Base-by-base conservation (phyloP, 1,284 basidiomycete species). In the Omphalotus olearius region DNA sequence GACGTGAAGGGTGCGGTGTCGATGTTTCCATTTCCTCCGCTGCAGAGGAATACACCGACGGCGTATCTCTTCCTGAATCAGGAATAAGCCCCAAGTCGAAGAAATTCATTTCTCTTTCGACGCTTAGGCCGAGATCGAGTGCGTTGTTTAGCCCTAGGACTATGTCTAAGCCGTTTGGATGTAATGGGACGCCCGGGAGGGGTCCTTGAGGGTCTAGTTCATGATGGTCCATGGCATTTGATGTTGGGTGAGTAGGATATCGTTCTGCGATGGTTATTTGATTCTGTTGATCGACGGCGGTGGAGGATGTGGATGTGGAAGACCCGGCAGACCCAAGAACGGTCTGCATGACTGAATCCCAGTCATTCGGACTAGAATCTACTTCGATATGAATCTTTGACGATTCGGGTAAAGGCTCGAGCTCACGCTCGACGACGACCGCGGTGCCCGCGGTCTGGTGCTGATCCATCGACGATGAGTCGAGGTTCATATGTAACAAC, bases 261-360 rank as follows among this genome's bases (percentile, higher is more conserved):
- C 3, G 60, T 14, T 50, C 53, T n/a, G 54, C 16, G 17, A 18
- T 5, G 23, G 23, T 2, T 5, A 23, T 23, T 23, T 23, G 14
- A 9, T 2, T 14, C 18, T 23, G 17, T 23, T 4, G 30, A 11
- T 16, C 54, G n/a, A 57, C 49, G 7, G 53, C 37, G 14, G 51
- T 52, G 6, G 53, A 46, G 17, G 55, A 33, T 20, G 55, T 50
- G 20, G 52, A 39, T 17, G 50, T 53, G 13, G 52, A 46, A 14
- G 56, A 48, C 13, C 44, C 55, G 11, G 38, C 56, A 14, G 69
- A 62, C 1, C 59, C 61, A 3, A 74, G 56, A 9, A 74, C 67
- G 9, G 67, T 67, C 50, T 72, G 65, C 66, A 72, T 73, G 26
- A 75, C 65, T 1, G 69, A 68, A 14, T 67, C 69, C 73, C 73